Percentiles rank a stretch among this genome's conserved stretches.
Conservation (phyloP, 164 flowering plant species). For the Chimonanthus praecox region DNA sequence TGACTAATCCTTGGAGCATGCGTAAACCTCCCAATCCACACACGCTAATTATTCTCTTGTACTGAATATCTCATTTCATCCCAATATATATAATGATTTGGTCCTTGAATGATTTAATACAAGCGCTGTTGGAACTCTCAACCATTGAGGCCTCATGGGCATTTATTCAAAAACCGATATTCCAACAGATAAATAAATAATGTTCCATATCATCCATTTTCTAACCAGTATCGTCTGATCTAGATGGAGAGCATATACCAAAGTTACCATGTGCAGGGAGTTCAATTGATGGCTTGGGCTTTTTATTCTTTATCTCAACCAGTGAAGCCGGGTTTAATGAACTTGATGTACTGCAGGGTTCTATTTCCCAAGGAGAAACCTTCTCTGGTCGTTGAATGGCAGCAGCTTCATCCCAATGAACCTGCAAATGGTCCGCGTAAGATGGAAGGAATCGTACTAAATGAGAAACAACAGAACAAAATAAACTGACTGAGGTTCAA, state of each 20-base stretch:
- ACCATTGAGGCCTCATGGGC: no score
- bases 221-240: no score
- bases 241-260: not conserved
- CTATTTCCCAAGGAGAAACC: slow-evolving; percentile 97
- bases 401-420: slow-evolving; percentile 94
- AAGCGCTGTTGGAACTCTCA: no score
- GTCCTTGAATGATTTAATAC: no score
- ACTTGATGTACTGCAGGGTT: slow-evolving; percentile 49
- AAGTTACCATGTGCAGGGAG: slow-evolving; percentile 38
- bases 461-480: not conserved
- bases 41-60: no score
- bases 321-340: slow-evolving; percentile 33
- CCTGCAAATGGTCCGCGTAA: slow-evolving; percentile 28
- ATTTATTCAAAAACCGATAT: no score
- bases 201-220: no score
- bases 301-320: slow-evolving; percentile 41
- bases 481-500: not conserved
- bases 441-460: not conserved
- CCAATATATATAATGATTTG: no score
- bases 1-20: no score
- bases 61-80: no score
- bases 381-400: slow-evolving; percentile 66
- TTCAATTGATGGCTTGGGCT: slow-evolving; percentile 48
- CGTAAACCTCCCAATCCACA: no score
- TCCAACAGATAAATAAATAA: no score